Conservation (phyloP, 495 filamentous ascomycete genomes). For the Penicillium desertorum region DNA sequence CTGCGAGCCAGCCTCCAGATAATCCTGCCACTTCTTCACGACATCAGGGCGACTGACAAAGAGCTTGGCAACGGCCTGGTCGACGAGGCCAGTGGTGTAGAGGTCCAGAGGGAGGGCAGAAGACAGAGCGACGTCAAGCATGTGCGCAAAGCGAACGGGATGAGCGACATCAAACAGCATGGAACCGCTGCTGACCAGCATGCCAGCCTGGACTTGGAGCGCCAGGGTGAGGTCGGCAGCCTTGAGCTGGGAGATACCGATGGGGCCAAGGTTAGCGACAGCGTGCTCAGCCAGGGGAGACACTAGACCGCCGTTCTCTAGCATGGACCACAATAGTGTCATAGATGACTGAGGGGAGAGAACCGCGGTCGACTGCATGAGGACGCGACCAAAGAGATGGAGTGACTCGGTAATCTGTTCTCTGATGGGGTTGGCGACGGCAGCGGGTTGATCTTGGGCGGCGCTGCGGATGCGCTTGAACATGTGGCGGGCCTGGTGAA, state of each 20-base stretch:
- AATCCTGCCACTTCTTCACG: conserved; percentile 57
- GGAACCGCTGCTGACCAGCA: conserved; percentile 50
- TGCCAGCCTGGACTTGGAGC: conserved; percentile 62
- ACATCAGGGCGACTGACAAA: conserved; percentile 55
- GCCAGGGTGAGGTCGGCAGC: conserved; percentile 59
- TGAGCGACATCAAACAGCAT: conserved; percentile 53
- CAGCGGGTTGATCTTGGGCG: conserved; percentile 33
- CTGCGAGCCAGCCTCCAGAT: conserved; percentile 45
- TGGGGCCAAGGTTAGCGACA: conserved; percentile 58
- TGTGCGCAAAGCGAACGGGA: conserved; percentile 59
- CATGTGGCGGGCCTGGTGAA: conserved; percentile 75
- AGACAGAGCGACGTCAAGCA: conserved; percentile 55
- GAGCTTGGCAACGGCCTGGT: conserved; percentile 56
- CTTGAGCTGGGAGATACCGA: conserved; percentile 56
- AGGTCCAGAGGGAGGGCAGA: conserved; percentile 50
- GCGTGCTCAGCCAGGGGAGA: conserved; percentile 62
- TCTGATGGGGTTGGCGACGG: conserved; percentile 38
- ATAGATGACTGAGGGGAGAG: conserved; percentile 55
- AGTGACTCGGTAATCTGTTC: conserved; percentile 87
- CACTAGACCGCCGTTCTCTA: conserved; percentile 64
- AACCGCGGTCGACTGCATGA: conserved; percentile 49
- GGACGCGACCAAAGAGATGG: conserved; percentile 66
- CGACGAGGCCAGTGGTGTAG: conserved; percentile 53
- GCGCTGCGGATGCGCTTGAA: conserved; percentile 72
- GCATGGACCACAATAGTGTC: conserved; percentile 71